phyloP scores from a whole-genome alignment of 1,284 basidiomycete species.

The Ceratobasidium sp. region DNA sequence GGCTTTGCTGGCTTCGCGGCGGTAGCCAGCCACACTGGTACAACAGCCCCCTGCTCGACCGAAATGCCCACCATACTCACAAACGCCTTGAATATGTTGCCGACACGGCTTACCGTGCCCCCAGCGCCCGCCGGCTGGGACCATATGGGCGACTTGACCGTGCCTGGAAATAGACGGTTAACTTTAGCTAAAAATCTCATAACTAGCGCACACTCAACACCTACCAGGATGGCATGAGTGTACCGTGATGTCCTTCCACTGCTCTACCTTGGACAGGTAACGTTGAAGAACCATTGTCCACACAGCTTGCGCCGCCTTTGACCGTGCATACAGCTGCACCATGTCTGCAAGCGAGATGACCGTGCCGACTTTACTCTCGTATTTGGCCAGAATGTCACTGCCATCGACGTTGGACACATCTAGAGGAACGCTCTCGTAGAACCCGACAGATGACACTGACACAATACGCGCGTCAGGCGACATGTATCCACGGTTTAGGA shows the following conservation, averaged over 20 bases:
- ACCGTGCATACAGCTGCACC: constrained; percentile 24
- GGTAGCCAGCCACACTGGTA: constrained; percentile 32
- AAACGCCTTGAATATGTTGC: neutral
- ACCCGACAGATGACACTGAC: constrained; percentile 32
- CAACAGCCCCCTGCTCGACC: constrained; percentile 39
- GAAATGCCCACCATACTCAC: constrained; percentile 28
- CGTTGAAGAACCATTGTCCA: constrained; percentile 38
- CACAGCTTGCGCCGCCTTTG: constrained; percentile 41
- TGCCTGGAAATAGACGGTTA: neutral
- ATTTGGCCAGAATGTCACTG: constrained; percentile 27
- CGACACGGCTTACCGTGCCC: no score
- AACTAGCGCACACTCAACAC: neutral
- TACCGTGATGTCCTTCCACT: constrained; percentile 36
- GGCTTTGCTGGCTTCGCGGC: constrained; percentile 7
- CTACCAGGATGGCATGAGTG: constrained; percentile 38
- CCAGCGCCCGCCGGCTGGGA: neutral
- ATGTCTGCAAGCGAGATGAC: constrained; percentile 4
- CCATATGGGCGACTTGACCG: constrained; percentile 16
- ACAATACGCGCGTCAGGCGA: constrained; percentile 39
- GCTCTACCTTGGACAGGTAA: neutral
- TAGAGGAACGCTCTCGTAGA: constrained; percentile 33
- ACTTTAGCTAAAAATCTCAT: no score
- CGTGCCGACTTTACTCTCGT: neutral
- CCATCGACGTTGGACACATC: constrained; percentile 20
- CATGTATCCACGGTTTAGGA: constrained; percentile 40